Evolutionary conservation across 1,284 basidiomycete genomes (phyloP), one percentile per base, ranked within the genome.

Genomic region (Rhodotorula sp.): DNA sequence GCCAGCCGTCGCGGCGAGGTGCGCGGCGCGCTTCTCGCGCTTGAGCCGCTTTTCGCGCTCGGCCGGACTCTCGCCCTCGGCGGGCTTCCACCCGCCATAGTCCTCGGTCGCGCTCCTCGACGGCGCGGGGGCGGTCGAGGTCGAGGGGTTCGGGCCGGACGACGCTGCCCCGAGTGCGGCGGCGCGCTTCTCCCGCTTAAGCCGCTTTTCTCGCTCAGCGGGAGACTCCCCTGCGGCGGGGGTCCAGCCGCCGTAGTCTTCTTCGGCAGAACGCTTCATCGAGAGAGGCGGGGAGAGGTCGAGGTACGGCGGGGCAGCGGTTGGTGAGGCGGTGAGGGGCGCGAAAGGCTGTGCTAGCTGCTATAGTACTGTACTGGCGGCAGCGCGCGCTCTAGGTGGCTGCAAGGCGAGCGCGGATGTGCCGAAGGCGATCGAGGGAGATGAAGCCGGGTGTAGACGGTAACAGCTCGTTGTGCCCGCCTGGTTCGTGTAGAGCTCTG

Each of bases 1-100:
- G 49, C 61, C 61, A 41, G 46, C 34, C 19, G 53, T 41, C 8
- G 49, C 52, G 0, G 66, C 66, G 4, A 72, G 42, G 50, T 50
- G 50, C 16, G 64, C 65, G 4, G 52, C 60, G 5, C 73, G 49
- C 55, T 74, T 74, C 67, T 74, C 72, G 53, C 69, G 57, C 67
- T 74, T 74, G 9, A 71, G 44, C 19, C 72, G 54, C 67, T 74
- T 74, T 57, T 74, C 72, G 14, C 72, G 60, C 50, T 74, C 69
- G 4, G 66, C 66, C 1, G 73, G 73, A 1, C 50, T 55, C 66
- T 74, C 73, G 3, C 73, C 73, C 10, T 61, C 59, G 4, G 64
- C 63, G 12, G 73, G 67, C 23, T 62, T 50, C 73, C 73, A 74
- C 12, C 62, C 73, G 34, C 57, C 64, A 45, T 63, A 69, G 8